These are phyloP conservation scores for Sechiopsis laciniata DNA, from an alignment of 306 rosid genomes.

Conservation along the genomic window DNA sequence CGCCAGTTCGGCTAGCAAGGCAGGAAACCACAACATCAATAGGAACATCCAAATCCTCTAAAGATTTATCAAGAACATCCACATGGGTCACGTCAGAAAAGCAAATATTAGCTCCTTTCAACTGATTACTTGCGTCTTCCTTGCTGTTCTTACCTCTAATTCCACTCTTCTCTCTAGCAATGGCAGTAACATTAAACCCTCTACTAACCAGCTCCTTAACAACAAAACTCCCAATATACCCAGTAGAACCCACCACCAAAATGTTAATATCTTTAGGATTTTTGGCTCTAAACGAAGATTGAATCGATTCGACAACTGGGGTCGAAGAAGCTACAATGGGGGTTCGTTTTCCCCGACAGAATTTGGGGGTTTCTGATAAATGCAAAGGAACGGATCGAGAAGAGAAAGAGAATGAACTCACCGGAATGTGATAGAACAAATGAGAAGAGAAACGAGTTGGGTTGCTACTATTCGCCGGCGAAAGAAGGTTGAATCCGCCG, in stretches of 20 bases:
- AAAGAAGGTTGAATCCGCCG: constrained; percentile 39
- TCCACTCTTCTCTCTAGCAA: constrained; percentile 88
- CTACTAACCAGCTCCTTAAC: constrained; percentile 70
- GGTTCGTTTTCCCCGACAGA: constrained; percentile 32
- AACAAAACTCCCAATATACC: constrained; percentile 89
- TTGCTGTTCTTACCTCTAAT: constrained; percentile 52
- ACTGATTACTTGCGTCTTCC: constrained; percentile 49
- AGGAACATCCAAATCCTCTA: constrained; percentile 38
- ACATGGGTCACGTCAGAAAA: constrained; percentile 75
- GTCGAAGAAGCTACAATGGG: constrained; percentile 44
- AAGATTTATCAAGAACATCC: constrained; percentile 50
- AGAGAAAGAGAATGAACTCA: constrained; percentile 39
- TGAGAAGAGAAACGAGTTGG: constrained; percentile 44
- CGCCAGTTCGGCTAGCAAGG: constrained; percentile 87
- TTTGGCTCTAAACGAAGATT: constrained; percentile 50
- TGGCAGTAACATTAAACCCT: constrained; percentile 68
- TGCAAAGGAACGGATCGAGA: constrained; percentile 28
- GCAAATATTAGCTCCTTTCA: constrained; percentile 70
- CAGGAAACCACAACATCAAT: constrained; percentile 92
- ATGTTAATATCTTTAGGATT: constrained; percentile 64
- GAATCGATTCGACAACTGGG: constrained; percentile 35
- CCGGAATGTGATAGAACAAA: constrained; percentile 40
- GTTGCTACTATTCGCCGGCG: constrained; percentile 38
- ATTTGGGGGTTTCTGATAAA: constrained; percentile 31
- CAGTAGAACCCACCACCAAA: constrained; percentile 86